Evolutionary conservation across 202 grass and related monocot species (phyloP).

Genomic region (Thinopyrum obtusiflorum): DNA sequence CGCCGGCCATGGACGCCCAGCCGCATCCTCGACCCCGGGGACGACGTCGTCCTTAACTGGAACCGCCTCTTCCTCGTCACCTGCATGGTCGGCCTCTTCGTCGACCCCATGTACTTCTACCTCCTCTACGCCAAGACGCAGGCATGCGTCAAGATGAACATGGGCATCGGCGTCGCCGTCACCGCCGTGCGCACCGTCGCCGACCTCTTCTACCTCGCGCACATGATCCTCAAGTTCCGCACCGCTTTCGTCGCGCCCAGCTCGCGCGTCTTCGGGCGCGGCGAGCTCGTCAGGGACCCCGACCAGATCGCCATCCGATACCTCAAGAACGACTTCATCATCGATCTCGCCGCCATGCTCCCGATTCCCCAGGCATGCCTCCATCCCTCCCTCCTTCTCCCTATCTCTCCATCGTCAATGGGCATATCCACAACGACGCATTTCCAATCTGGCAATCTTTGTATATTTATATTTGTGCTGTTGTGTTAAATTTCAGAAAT

Average conservation of each 20-base stretch:
- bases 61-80: slow-evolving; percentile 75
- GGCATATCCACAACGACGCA: not conserved
- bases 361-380: slow-evolving; percentile 69
- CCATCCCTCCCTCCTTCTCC: not conserved
- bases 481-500: not conserved
- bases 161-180: slow-evolving; percentile 48
- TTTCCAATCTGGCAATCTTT: not conserved
- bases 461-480: not conserved
- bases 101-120: slow-evolving; percentile 93
- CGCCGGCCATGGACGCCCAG: slow-evolving; percentile 61
- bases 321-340: slow-evolving; percentile 85
- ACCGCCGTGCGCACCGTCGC: slow-evolving; percentile 65
- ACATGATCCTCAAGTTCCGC: slow-evolving; percentile 88
- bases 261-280: slow-evolving; percentile 73
- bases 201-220: slow-evolving; percentile 74
- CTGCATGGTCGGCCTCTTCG: slow-evolving; percentile 75
- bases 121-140: slow-evolving; percentile 52
- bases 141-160: slow-evolving; percentile 63
- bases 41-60: slow-evolving; percentile 69
- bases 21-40: slow-evolving; percentile 85
- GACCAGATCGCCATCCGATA: slow-evolving; percentile 79
- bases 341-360: slow-evolving; percentile 79
- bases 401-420: not conserved
- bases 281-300: slow-evolving; percentile 78
- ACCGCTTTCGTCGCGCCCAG: slow-evolving; percentile 80